Base-by-base conservation (phyloP, 495 filamentous ascomycete species). In the Hypoxylon rickii region DNA sequence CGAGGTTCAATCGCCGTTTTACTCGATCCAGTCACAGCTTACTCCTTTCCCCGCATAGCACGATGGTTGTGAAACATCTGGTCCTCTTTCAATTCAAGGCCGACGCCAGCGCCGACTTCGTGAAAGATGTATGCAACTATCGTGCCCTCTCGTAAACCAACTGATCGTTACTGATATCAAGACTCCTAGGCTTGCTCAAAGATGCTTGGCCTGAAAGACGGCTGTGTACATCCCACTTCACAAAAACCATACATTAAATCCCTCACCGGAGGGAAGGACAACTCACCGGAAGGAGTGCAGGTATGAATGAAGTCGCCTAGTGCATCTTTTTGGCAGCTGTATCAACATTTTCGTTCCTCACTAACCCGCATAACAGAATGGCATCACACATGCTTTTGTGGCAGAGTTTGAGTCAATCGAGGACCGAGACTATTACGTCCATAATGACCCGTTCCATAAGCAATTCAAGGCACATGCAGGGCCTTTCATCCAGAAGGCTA, bases 21-120 rank as follows among this genome's bases (percentile, higher is more conserved):
- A n/a, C n/a, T n/a, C n/a, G n/a, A n/a, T n/a, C n/a, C n/a, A n/a
- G n/a, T n/a, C n/a, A n/a, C n/a, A n/a, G n/a, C n/a, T n/a, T 29
- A 34, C 32, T 12, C 11, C 2, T 42, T 1, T 39, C 8, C 13
- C 33, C 12, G 3, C 20, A 29, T 2, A 64, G 12, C 54, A 72
- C 55, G 8, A 83, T 83, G 81, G 51, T 71, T 7, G 76, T 86
- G 54, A 78, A 77, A 11, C 85, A 87, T 49, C 76, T 85, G 13
- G 83, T 86, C 8, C 71, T 87, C 1, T 84, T 87, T 64, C 73
- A 80, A 50, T 84, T 86, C 74, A 86, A 85, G 60, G 31, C 75
- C 3, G 75, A 68, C 3, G 55, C 68, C 4, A 53, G 50, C 15
- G 29, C 68, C 11, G 71, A 76, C 10, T 64, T 66, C n/a, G 65